Percentiles rank a stretch among this genome's conserved stretches.
Evolutionary conservation across 2,329 filamentous ascomycete species (phyloP).

Genomic region (Aspergillus amoenus): DNA sequence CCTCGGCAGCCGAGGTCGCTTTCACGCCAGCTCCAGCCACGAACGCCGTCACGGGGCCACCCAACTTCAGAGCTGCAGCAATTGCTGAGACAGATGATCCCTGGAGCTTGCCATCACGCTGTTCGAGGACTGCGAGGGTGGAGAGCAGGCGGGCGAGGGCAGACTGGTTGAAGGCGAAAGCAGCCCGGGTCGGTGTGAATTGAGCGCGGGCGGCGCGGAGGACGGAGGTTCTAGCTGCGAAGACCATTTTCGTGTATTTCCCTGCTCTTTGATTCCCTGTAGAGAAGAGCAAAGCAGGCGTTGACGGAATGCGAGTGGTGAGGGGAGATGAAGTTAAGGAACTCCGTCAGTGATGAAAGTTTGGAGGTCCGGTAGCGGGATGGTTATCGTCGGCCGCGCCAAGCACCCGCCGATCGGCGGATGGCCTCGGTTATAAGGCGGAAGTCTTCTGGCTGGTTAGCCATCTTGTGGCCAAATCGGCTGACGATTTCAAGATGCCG

Average conservation of each 20-base stretch:
- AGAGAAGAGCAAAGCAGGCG: background rate
- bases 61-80: conserved; percentile 81
- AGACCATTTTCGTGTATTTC: conserved; percentile 26
- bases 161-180: conserved; percentile 45
- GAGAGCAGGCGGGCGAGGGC: conserved; percentile 71
- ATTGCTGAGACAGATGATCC: conserved; percentile 79
- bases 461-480: too few relatives aligned
- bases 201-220: conserved; percentile 47
- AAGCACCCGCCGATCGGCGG: conserved; percentile 36
- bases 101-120: conserved; percentile 85
- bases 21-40: conserved; percentile 79
- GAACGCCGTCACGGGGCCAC: conserved; percentile 82
- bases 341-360: conserved; percentile 4
- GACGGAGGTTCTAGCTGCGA: conserved; percentile 39
- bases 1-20: conserved; percentile 70
- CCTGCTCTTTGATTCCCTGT: background rate
- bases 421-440: conserved; percentile 32
- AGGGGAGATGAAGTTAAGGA: background rate
- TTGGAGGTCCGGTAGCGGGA: conserved; percentile 11
- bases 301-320: background rate
- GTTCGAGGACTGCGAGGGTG: conserved; percentile 87
- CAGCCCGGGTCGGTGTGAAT: conserved; percentile 38
- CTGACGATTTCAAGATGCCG: background rate
- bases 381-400: conserved; percentile 37
- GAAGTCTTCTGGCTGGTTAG: background rate